phyloP scores from a whole-genome alignment of 352 stramenopile species.

The Pythium vanterpoolii region DNA sequence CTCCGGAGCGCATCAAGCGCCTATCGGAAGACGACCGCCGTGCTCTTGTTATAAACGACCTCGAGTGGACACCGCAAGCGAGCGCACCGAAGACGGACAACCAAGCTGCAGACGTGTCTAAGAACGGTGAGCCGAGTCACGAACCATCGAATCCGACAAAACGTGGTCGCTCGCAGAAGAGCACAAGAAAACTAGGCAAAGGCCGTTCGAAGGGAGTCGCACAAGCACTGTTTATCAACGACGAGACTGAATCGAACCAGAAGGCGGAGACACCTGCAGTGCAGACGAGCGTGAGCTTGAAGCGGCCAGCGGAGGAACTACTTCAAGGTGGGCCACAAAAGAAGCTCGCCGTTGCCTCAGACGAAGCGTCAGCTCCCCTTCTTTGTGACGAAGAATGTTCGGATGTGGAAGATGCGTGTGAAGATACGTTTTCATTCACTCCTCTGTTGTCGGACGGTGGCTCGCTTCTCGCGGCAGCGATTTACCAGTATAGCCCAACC shows the following conservation, averaged over 20 bases:
- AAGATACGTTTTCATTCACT: not conserved
- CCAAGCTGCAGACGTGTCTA: not conserved
- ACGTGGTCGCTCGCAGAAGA: constrained; percentile 10
- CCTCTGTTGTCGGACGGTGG: constrained; percentile 15
- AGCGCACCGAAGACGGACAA: constrained; percentile 5
- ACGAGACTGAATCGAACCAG: constrained; percentile 1
- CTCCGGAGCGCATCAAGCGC: constrained; percentile 32
- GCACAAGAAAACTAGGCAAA: constrained; percentile 16
- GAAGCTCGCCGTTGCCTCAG: not conserved
- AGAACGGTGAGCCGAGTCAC: not conserved
- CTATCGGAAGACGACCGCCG: constrained; percentile 10
- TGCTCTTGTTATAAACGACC: constrained; percentile 29
- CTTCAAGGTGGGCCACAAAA: not conserved
- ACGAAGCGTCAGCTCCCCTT: not conserved
- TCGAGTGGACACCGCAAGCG: constrained; percentile 46
- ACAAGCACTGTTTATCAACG: constrained; percentile 18
- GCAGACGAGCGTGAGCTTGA: not conserved
- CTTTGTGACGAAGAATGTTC: constrained; percentile 19
- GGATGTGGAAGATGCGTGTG: constrained; percentile 11
- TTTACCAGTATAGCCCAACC: constrained; percentile 9
- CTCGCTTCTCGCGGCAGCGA: constrained; percentile 12
- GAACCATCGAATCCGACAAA: not conserved
- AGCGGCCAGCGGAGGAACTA: not conserved
- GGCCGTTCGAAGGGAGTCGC: constrained; percentile 8
- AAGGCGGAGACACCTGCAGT: not conserved